Evolutionary conservation across 768 basidiomycete genomes (phyloP).

Genomic region (Pleurotus tuber-regium): DNA sequence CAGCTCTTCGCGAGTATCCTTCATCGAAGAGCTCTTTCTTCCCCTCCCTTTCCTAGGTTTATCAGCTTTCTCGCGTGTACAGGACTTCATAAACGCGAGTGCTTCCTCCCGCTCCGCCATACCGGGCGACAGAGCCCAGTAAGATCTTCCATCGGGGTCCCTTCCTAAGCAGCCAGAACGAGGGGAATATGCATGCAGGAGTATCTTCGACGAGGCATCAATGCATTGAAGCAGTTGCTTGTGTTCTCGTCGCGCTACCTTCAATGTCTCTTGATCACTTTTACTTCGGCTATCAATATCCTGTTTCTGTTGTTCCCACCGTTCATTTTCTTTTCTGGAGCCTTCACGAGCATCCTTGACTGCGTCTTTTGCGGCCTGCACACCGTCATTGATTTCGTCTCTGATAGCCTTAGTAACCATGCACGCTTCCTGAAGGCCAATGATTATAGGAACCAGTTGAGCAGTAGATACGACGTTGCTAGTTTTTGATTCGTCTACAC

Average conservation of each 20-base stretch:
- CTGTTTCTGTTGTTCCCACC: slow-evolving; percentile 49
- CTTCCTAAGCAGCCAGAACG: slow-evolving; percentile 59
- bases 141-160: slow-evolving; percentile 64
- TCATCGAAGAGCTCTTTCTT: slow-evolving; percentile 35
- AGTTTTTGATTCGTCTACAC: slow-evolving; percentile 15
- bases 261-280: slow-evolving; percentile 16
- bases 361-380: slow-evolving; percentile 53
- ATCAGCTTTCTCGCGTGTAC: slow-evolving; percentile 26
- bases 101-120: slow-evolving; percentile 54
- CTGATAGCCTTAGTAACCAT: slow-evolving; percentile 46
- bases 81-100: slow-evolving; percentile 28
- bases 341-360: slow-evolving; percentile 51
- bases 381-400: slow-evolving; percentile 60
- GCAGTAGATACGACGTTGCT: slow-evolving; percentile 41
- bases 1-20: slow-evolving; percentile 50
- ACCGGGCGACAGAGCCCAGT: slow-evolving; percentile 66
- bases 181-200: slow-evolving; percentile 39
- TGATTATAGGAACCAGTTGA: slow-evolving; percentile 68
- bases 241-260: slow-evolving; percentile 5
- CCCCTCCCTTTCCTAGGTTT: slow-evolving; percentile 38
- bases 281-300: slow-evolving; percentile 25
- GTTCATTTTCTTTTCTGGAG: slow-evolving; percentile 53
- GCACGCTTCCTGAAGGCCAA: slow-evolving; percentile 53
- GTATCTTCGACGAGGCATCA: slow-evolving; percentile 55
- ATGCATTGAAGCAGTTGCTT: slow-evolving; percentile 46